Evolutionary conservation across 257 asterid species (phyloP), one percentile per base, ranked within the genome.

Genomic region (Avicennia marina): DNA sequence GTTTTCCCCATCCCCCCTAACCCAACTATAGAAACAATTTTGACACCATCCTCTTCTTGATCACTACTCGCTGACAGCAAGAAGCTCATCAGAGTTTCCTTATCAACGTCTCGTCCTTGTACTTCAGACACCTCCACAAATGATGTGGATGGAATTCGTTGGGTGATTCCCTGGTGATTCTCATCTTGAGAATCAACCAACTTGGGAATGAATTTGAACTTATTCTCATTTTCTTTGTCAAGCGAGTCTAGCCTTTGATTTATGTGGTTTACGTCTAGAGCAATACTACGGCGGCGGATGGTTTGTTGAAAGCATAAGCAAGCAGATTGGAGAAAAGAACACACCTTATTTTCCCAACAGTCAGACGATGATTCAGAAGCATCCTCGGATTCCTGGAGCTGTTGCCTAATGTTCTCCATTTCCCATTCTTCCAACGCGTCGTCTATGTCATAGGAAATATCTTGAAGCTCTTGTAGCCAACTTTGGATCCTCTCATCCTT

Each of bases 381-480:
- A 48, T 33, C 58, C 24, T 41, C 27, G 26, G 1, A 16, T 10
- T 29, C 27, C 11, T 20, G 40, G 6, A 26, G 0, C 15, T 51
- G 11, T 1, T 10, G 11, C 6, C 17, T 10, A 16, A 7, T 11
- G 1, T 15, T 41, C 40, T 16, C 31, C 12, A 29, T 2, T 1
- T 41, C 50, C 68, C 53, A 27, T 27, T 53, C 25, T 2, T 63
- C 68, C 27, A 63, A 9, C 4, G 31, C 61, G 2, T 63, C 68
- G 1, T 63, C 54, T 17, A 52, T 52, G 2, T 63, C 68, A 20
- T 63, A 63, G 2, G 61, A 39, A 8, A 49, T 20, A 11, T 41
- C 45, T 40, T 63, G 24, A 11, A 63, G 41, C 25, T 63, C 20
- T 24, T 64, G 43, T 13, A 70, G 16, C 71, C 71, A 70, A 12